Conservation (phyloP, 2,329 filamentous ascomycete species). For the Exserohilum rostratum region DNA sequence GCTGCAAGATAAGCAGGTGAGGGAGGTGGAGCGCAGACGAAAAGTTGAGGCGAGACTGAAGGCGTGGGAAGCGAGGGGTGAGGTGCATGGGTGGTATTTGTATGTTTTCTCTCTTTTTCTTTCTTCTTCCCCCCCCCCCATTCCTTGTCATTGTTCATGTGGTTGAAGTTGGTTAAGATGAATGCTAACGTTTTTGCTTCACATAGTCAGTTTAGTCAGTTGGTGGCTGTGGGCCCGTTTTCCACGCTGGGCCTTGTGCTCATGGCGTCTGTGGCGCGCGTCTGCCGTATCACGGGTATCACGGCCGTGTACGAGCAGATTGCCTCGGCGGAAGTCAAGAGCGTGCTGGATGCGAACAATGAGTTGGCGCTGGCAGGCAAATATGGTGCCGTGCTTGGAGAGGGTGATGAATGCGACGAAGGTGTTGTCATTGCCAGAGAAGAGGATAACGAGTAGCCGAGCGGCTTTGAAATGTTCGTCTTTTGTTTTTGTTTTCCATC, state of each 20-base stretch:
- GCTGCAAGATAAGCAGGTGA: slow-evolving; percentile 22
- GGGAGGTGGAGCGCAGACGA: slow-evolving; percentile 15
- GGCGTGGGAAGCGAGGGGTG: slow-evolving; percentile 48
- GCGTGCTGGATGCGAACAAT: slow-evolving; percentile 52
- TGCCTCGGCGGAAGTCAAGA: slow-evolving; percentile 50
- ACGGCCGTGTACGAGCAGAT: slow-evolving; percentile 51
- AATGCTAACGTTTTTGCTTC: slow-evolving; percentile 4
- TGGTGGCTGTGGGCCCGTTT: slow-evolving; percentile 54
- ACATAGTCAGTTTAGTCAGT: slow-evolving; percentile 51
- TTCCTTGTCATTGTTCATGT: no score
- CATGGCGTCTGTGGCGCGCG: slow-evolving; percentile 50
- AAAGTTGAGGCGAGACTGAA: slow-evolving; percentile 40
- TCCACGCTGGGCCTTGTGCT: slow-evolving; percentile 54
- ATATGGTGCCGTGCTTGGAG: slow-evolving; percentile 37
- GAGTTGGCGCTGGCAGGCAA: slow-evolving; percentile 44
- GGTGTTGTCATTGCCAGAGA: slow-evolving; percentile 32
- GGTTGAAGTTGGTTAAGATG: not conserved
- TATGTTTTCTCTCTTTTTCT: slow-evolving; percentile 24
- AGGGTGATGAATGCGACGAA: slow-evolving; percentile 40
- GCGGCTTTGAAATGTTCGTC: no score
- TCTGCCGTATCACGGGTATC: slow-evolving; percentile 51
- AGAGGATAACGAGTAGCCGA: slow-evolving; percentile 18
- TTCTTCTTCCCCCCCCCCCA: not conserved
- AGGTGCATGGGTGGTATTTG: slow-evolving; percentile 46
- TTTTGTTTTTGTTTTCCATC: no score